Base-by-base conservation (phyloP, 352 stramenopile genomes). In the Phytophthora ramorum region DNA sequence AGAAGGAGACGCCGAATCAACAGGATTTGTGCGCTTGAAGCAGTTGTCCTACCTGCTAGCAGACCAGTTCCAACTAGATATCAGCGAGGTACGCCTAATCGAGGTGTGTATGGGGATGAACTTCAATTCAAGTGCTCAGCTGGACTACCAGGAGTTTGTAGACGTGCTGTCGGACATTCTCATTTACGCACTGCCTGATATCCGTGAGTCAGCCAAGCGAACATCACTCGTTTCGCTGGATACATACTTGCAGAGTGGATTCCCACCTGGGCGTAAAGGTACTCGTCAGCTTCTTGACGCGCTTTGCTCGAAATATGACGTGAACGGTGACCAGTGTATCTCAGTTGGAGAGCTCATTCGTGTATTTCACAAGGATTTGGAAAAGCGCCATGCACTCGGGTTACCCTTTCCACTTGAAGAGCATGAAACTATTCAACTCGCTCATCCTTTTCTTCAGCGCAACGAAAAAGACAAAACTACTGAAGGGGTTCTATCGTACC, bases 101-200 rank as follows among this genome's bases (percentile, higher is more conserved):
- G 78, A 91, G 41, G 66, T 85, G 0, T 91, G 83, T 52, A 58
- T 91, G 28, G 83, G 83, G 7, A 80, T 91, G 66, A 88, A 76
- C 16, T 89, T 90, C 19, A 81, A 89, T 45, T 40, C 65, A 1
- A 71, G 84, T 16, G 80, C 70, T 7, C 76, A 80, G 22, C 30
- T 91, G 9, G 80, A 89, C 44, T 79, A 85, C 55, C 72, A 57
- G 9, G 78, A 88, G 24, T 77, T 89, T 22, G 52, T 85, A 0
- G 62, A 77, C 24, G 76, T 86, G 16, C 51, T 91, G 22, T 63
- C 84, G 7, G 82, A 91, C 28, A 78, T 89, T 44, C 64, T 91
- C 17, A 66, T 88, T 19, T 91, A 89, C 50, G 76, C 75, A 13
- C 54, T 71, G 2, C 65, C 69, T 2, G 57, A 55, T 1, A 50